A percentile compares a stretch with the other conserved stretches of the same genome.
Evolutionary conservation across 768 basidiomycete genomes (phyloP).

Genomic region (Hypsizygus marmoreus): DNA sequence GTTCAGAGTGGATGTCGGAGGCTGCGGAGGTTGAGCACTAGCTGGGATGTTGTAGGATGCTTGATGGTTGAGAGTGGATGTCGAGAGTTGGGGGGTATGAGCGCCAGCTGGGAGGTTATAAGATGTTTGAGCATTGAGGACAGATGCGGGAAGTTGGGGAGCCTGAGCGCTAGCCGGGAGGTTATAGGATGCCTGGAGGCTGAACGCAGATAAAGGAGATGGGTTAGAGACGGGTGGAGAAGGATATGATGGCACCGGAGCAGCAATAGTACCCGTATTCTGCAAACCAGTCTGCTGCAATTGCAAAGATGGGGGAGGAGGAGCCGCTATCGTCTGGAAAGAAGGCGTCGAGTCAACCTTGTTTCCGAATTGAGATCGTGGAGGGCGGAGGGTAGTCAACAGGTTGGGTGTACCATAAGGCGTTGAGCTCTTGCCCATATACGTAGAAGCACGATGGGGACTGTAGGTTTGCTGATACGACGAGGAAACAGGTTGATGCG

Average conservation of each 20-base stretch:
- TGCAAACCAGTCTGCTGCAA: not conserved
- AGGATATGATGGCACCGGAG: conserved; percentile 5
- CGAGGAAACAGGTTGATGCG: conserved; percentile 5
- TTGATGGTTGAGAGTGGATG: too few species aligned
- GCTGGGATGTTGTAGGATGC: too few species aligned
- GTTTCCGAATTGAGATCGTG: not conserved
- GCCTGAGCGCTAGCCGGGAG: not conserved
- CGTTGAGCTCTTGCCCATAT: conserved; percentile 3
- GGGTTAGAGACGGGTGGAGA: conserved; percentile 3
- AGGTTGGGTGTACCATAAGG: conserved; percentile 4
- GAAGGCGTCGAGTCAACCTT: conserved; percentile 1
- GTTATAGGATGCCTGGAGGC: not conserved
- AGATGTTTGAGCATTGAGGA: not conserved
- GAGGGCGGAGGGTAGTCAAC: conserved; percentile 11
- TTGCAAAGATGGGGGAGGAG: conserved; percentile 2
- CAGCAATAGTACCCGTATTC: not conserved
- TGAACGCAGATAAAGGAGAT: not conserved
- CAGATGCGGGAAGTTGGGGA: not conserved
- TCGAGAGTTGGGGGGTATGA: too few species aligned
- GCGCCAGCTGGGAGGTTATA: too few species aligned
- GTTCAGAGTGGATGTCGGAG: too few species aligned
- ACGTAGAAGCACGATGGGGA: conserved; percentile 13
- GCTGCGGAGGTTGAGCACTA: not conserved
- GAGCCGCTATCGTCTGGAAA: conserved; percentile 5
- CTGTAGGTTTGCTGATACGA: not conserved